Conservation (phyloP, 1,284 basidiomycete genomes). For the Trichosporon coremiiforme region DNA sequence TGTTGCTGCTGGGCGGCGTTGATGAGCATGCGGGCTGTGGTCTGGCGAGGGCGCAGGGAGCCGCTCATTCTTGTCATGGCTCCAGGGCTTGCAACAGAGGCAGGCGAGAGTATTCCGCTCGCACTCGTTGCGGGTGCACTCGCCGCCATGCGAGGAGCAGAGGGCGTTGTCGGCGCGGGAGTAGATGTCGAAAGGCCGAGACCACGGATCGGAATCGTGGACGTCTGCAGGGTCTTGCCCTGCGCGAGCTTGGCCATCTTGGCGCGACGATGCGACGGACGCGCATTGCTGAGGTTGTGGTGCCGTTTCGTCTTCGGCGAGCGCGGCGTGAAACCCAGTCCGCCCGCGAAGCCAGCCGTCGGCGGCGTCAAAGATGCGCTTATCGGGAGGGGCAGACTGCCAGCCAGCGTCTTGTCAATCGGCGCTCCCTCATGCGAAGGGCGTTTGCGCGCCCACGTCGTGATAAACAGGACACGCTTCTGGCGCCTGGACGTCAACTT, state of each 20-base stretch:
- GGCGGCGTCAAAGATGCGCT: constrained; percentile 42
- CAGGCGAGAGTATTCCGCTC: constrained; percentile 27
- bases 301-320: constrained; percentile 30
- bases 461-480: constrained; percentile 91
- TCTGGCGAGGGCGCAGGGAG: constrained; percentile 45
- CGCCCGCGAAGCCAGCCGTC: constrained; percentile 27
- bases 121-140: constrained; percentile 32
- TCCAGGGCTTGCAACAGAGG: constrained; percentile 21
- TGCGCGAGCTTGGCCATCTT: constrained; percentile 29
- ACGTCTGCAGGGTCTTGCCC: constrained; percentile 33
- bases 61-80: constrained; percentile 43
- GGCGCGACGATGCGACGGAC: constrained; percentile 36
- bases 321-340: constrained; percentile 21
- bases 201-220: constrained; percentile 50
- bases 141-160: constrained; percentile 32
- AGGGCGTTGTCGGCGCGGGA: constrained; percentile 17
- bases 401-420: constrained; percentile 28
- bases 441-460: constrained; percentile 82
- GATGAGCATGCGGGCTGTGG: constrained; percentile 44
- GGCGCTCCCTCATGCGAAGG: constrained; percentile 29
- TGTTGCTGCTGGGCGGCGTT: constrained; percentile 34
- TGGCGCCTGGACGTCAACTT: constrained; percentile 53
- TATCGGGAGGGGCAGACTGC: constrained; percentile 42
- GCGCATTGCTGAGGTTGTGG: constrained; percentile 35
- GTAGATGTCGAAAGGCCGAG: constrained; percentile 28